Base-by-base conservation (phyloP, 176 grass and related monocot genomes). In the Paspalum notatum region DNA sequence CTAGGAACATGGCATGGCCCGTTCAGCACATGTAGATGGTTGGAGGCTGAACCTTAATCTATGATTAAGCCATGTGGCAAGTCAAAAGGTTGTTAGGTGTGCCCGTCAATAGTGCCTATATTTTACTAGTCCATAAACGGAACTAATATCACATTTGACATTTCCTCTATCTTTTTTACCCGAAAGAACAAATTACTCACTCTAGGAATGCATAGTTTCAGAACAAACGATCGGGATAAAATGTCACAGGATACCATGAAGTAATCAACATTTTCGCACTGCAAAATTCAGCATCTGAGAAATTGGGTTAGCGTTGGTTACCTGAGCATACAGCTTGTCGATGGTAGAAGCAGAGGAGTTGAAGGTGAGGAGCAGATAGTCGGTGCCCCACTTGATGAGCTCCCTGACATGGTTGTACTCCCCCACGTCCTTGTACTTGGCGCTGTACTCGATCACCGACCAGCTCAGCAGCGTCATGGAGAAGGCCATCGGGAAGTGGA, bases 401-500 rank as follows among this genome's bases (percentile, higher is more conserved):
- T 98, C 92, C 82, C 92, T 92, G 39, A 89, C 88, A 80, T 93
- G 92, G 14, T 94, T 85, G 61, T 98, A 98, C 87, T 98, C 95
- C 17, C 90, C 91, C 8, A 98, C 73, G 32, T 88, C 95, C 83
- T 98, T 94, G 90, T 94, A 98, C 79, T 87, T 89, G 20, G 87
- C 70, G 53, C 90, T 87, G 78, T 98, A 98, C 79, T 98, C 95
- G 42, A 98, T 80, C 62, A 92, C 95, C 12, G 95, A 94, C 95
- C 95, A 98, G 83, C 95, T 98, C 46, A 98, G 73, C 72, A 98
- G 14, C 25, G 92, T 98, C 95, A 98, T 98, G 62, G 95, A 94
- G 87, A 94, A 98, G 24, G 95, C 95, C 92, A 98, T 80, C 20
- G 95, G 95, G 68, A 98, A 98, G 63, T 98, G 89, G 90, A 98